Evolutionary conservation across 306 rosid species (phyloP).

Genomic region (Medicago arabica): DNA sequence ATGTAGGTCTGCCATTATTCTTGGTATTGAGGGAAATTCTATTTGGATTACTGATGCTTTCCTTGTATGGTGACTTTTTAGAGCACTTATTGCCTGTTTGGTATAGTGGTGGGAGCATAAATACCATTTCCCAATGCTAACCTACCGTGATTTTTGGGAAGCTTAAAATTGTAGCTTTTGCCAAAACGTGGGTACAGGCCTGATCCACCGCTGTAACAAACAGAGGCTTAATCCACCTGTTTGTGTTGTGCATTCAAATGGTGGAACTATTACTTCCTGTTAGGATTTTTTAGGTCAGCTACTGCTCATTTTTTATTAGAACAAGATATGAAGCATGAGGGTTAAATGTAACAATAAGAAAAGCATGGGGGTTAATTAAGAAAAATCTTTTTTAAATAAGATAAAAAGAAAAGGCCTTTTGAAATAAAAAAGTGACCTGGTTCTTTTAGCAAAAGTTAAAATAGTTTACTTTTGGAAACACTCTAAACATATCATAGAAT

Average conservation of each 20-base stretch:
- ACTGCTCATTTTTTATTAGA: background rate
- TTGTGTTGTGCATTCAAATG: slow-evolving; percentile 26
- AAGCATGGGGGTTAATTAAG: background rate
- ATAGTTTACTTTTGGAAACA: background rate
- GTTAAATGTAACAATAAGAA: too few species aligned
- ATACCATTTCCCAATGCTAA: too few species aligned
- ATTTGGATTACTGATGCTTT: slow-evolving; percentile 1
- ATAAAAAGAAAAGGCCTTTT: background rate
- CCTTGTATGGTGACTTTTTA: background rate
- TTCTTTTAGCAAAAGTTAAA: background rate
- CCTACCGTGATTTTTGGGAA: too few species aligned
- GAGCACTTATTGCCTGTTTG: background rate
- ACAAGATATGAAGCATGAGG: slow-evolving; percentile 3
- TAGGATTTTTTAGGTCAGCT: background rate
- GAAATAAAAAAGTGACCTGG: background rate
- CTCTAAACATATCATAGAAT: slow-evolving; percentile 4
- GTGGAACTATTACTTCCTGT: background rate
- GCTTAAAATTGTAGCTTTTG: too few species aligned
- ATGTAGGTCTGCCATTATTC: background rate
- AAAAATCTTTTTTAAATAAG: background rate
- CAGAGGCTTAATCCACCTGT: background rate
- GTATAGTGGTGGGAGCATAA: too few species aligned
- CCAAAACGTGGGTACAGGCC: too few species aligned
- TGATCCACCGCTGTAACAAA: too few species aligned
- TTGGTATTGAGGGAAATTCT: background rate